Evolutionary conservation across 805 yeast species (phyloP).

Genomic region (Wickerhamiella slavikovae): DNA sequence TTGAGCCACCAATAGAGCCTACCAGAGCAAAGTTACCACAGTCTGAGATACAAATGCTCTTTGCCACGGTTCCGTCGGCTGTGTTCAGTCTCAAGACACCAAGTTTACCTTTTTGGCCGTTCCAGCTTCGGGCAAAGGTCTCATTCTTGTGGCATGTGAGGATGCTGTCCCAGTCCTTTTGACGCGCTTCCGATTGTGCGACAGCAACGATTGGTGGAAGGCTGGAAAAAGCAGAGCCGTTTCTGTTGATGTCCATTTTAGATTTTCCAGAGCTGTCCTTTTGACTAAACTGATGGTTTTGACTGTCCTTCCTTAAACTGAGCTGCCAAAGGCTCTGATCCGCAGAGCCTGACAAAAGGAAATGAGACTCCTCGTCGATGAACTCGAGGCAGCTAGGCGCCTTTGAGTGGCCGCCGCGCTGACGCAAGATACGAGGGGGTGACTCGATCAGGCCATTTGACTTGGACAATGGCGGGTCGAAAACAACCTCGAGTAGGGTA

Average conservation of each 20-base stretch:
- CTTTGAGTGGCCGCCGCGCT: conserved; percentile 93
- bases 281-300: conserved; percentile 83
- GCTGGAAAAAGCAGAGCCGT: conserved; percentile 13
- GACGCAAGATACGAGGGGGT: conserved; percentile 80
- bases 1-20: conserved; percentile 72
- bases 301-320: conserved; percentile 88
- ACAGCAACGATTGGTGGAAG: conserved; percentile 51
- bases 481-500: conserved; percentile 69
- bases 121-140: conserved; percentile 79
- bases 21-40: conserved; percentile 93
- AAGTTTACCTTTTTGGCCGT: conserved; percentile 51
- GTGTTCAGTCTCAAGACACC: conserved; percentile 57
- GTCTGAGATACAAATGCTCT: conserved; percentile 57
- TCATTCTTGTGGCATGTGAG: conserved; percentile 77
- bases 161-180: conserved; percentile 86
- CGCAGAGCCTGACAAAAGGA: conserved; percentile 63
- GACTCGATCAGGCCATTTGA: conserved; percentile 40
- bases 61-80: conserved; percentile 58
- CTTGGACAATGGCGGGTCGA: conserved; percentile 67
- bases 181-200: conserved; percentile 53
- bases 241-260: conserved; percentile 23
- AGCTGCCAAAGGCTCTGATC: conserved; percentile 82
- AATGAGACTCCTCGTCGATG: conserved; percentile 67
- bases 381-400: conserved; percentile 65
- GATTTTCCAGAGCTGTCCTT: conserved; percentile 21